Evolutionary conservation across 305 asterid species (phyloP), one percentile per base, ranked within the genome.

Genomic region (Striga hermonthica): DNA sequence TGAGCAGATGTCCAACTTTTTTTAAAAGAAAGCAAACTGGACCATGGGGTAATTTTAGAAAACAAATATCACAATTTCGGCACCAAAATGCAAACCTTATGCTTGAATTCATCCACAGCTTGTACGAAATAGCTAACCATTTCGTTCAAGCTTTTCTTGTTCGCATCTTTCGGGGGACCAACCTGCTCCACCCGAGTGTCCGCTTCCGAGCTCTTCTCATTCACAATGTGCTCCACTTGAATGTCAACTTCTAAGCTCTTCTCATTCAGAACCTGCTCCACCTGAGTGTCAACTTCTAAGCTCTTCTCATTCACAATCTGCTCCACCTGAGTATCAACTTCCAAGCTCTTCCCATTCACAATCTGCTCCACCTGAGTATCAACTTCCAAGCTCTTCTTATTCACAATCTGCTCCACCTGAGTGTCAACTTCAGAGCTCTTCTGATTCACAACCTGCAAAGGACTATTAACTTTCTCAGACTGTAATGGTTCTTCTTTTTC

Each of bases 61-160:
- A 22, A 22, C 31, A 22, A 22, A 22, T 1, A 22, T 22, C 31
- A 22, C 31, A 22, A 22, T 22, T 22, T 22, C 31, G 31, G 2
- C 31, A 22, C 31, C 31, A 22, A 22, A 22, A 22, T 44, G 14
- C 53, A 22, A 22, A 82, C 86, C 91, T 70, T 55, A 7, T 70
- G 53, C 60, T 73, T 74, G 38, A 75, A 73, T 37, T 74, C 75
- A 59, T 72, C 57, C 34, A 64, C 76, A 53, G 74, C 60, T 62
- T 31, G 62, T 34, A 76, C 64, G 11, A 80, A 63, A 75, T 64
- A 74, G 62, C 72, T 77, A 28, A 80, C 53, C 45, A 81, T 81
- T 14, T 74, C 82, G 49, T 67, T 72, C 61, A 69, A 54, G 52
- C 22, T 59, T 11, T n/a, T 13, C 12, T 11, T 38, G 13, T 15